A percentile compares a stretch with the other conserved stretches of the same genome.
These are phyloP conservation scores for Pelargonium myrrhifolium DNA, from an alignment of 441 rosid genomes.

Conservation along the genomic window DNA sequence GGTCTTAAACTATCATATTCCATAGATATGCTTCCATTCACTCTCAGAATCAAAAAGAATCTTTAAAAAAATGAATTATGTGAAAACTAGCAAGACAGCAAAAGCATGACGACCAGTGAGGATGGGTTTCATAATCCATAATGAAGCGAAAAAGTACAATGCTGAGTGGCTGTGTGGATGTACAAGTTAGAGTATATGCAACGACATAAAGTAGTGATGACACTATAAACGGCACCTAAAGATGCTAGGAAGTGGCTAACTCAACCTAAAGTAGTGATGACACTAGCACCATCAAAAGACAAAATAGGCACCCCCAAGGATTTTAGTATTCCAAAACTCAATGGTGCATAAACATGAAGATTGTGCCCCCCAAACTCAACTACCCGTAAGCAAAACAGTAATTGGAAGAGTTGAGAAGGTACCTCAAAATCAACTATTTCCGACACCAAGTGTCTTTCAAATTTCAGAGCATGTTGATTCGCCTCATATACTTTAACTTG, in stretches of 20 bases:
- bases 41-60: too few species aligned
- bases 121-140: not conserved
- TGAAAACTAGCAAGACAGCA: too few species aligned
- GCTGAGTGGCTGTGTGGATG: not conserved
- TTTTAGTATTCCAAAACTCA: not conserved
- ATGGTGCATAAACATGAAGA: not conserved
- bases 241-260: not conserved
- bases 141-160: not conserved
- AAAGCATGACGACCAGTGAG: not conserved
- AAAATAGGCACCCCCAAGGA: not conserved
- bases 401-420: not conserved
- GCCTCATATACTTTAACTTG: slow-evolving; percentile 79
- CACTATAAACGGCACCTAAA: not conserved
- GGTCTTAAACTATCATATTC: too few species aligned
- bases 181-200: not conserved
- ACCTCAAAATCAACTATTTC: slow-evolving; percentile 89
- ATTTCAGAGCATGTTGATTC: slow-evolving; percentile 58
- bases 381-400: not conserved
- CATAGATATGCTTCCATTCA: too few species aligned
- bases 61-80: too few species aligned
- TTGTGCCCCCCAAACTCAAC: not conserved
- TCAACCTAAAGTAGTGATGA: not conserved
- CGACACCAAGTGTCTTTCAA: slow-evolving; percentile 75
- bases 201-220: too few species aligned
- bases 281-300: not conserved